Percentiles rank a stretch among this genome's conserved stretches.
Evolutionary conservation across 2,329 filamentous ascomycete species (phyloP).

Genomic region (Aspergillus costaricaensis): DNA sequence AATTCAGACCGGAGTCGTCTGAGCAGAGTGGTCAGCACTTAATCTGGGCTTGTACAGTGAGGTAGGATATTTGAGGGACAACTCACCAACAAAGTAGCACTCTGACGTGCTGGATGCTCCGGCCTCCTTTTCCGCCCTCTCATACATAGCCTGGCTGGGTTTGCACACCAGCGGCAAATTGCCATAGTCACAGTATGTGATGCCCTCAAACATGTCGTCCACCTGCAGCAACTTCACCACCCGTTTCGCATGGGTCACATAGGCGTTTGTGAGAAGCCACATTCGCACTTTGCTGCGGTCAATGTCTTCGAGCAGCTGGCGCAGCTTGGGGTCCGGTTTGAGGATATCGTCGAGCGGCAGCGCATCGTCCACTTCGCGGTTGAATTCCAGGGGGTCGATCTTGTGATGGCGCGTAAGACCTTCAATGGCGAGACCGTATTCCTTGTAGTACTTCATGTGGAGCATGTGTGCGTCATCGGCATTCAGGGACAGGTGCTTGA

Average conservation of each 20-base stretch:
- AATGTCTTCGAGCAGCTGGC: slow-evolving; percentile 75
- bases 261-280: slow-evolving; percentile 97
- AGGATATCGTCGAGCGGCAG: slow-evolving; percentile 84
- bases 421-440: slow-evolving; percentile 96
- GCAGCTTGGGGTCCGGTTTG: slow-evolving; percentile 72
- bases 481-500: slow-evolving; percentile 70
- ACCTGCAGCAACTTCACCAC: slow-evolving; percentile 80
- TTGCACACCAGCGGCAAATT: slow-evolving; percentile 78
- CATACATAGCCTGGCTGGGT: slow-evolving; percentile 78
- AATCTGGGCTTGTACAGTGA: neutral
- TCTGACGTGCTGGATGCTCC: slow-evolving; percentile 66
- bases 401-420: slow-evolving; percentile 91
- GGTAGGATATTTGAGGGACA: neutral
- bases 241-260: slow-evolving; percentile 79
- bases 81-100: slow-evolving; percentile 90
- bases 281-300: slow-evolving; percentile 80
- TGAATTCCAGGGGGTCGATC: slow-evolving; percentile 94
- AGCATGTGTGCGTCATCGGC: slow-evolving; percentile 79
- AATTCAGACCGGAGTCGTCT: slow-evolving; percentile 87
- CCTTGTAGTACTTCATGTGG: slow-evolving; percentile 89
- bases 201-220: slow-evolving; percentile 88
- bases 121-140: slow-evolving; percentile 85
- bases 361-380: slow-evolving; percentile 90
- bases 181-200: slow-evolving; percentile 92
- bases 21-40: slow-evolving; percentile 18